Conservation (phyloP, 345 rosid species). For the Dovyalis caffra region DNA sequence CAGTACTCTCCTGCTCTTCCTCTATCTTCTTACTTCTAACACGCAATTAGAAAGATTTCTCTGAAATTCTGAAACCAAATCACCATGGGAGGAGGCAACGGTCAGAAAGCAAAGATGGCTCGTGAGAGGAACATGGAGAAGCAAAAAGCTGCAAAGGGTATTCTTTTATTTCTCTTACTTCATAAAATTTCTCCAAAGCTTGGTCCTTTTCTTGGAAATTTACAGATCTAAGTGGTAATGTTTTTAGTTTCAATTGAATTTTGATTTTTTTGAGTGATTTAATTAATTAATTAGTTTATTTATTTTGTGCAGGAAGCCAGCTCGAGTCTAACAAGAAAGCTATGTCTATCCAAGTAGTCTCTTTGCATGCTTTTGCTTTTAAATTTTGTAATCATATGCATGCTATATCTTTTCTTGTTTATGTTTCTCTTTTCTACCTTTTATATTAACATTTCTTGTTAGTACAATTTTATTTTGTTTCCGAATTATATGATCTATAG, state of each 20-base stretch:
- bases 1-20: not conserved
- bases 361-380: not conserved
- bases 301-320: slow-evolving; percentile 45
- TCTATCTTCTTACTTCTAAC: not conserved
- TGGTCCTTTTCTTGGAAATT: not conserved
- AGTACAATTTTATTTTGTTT: not conserved
- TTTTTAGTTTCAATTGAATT: not conserved
- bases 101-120: slow-evolving; percentile 10
- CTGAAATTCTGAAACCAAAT: not conserved
- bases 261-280: no score
- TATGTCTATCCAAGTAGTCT: slow-evolving; percentile 55
- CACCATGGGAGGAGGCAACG: slow-evolving; percentile 21
- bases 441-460: not conserved
- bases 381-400: not conserved
- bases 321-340: slow-evolving; percentile 61
- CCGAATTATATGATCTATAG: not conserved
- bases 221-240: not conserved
- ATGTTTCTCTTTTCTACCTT: not conserved
- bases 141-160: slow-evolving; percentile 43
- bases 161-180: not conserved
- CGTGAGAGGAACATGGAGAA: slow-evolving; percentile 47
- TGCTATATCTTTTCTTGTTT: not conserved
- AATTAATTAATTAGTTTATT: not conserved
- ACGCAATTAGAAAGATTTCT: not conserved
- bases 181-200: not conserved